A percentile compares a stretch with the other conserved stretches of the same genome.
Evolutionary conservation across 148 eudicot genomes (phyloP).

Genomic region (Selenicereus undatus): DNA sequence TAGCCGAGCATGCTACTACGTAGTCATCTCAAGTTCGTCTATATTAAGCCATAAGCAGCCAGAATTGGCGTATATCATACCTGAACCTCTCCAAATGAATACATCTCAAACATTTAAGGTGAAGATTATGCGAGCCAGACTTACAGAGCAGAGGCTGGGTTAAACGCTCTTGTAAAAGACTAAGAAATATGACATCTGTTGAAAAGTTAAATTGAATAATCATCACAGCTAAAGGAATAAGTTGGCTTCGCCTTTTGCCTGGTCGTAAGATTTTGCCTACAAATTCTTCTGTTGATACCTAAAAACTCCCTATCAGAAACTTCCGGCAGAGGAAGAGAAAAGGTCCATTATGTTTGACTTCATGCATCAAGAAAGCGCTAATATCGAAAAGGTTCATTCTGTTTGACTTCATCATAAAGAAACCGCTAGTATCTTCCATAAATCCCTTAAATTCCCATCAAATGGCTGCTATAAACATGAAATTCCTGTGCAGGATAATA

Average conservation of each 20-base stretch:
- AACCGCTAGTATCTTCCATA: neutral
- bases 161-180: conserved; percentile 8
- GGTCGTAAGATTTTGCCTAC: neutral
- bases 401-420: too few species aligned
- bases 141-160: neutral
- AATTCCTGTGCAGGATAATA: neutral
- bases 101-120: neutral
- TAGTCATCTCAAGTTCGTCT: too few species aligned
- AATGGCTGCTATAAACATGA: neutral
- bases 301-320: neutral
- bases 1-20: too few species aligned
- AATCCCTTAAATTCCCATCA: too few species aligned
- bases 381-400: too few species aligned
- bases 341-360: neutral
- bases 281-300: neutral
- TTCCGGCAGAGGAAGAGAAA: neutral
- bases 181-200: neutral
- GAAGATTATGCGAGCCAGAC: neutral
- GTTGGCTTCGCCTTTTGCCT: neutral
- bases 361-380: neutral
- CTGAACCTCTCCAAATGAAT: neutral
- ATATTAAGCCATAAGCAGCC: too few species aligned
- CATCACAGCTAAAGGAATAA: neutral
- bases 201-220: neutral
- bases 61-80: neutral